Evolutionary conservation across 2,329 filamentous ascomycete species (phyloP), one percentile per base, ranked within the genome.

Genomic region (Aspergillus aculeatus): DNA sequence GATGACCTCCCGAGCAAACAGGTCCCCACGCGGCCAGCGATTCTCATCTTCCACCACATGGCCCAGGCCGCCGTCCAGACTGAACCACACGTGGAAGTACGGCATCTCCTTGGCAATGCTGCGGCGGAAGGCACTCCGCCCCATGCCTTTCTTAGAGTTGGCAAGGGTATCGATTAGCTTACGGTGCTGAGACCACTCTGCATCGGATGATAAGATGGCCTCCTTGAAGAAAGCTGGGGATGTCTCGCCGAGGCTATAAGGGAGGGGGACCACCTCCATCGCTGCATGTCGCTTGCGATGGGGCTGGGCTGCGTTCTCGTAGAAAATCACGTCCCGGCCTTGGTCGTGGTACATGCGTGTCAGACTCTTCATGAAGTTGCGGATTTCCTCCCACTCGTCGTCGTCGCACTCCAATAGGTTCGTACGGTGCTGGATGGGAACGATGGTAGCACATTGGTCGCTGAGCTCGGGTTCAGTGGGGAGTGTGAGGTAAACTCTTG

Each of bases 401-500:
- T 99, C 94, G 75, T 98, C 94, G 75, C 95, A 99, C 75, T 97
- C 94, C n/a, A 99, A 81, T 0, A 99, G 85, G 73, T 98, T 99
- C 24, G 83, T 87, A 55, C 89, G 88, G 73, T 99, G 95, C 67
- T 92, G 86, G 23, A 95, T 86, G 5, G 95, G 95, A 3, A 93
- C 92, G 62, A 99, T 95, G 59, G 95, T 88, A 6, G 93, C 91
- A 52, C 92, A 89, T 50, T 91, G 91, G 53, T 90, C 84, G 66
- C 86, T 90, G 48, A 99, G 80, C 71, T 98, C 94, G 0, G 95
- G 96, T 67, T 94, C 89, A 0, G 95, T 96, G 10, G 93, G 88
- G 2, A 99, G 83, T 0, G 95, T 97, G 50, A 99, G 82, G 74
- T 89, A 99, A 14, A 90, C 90, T 54, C 93, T 84, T 1, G 93